phyloP scores from a whole-genome alignment of 2,329 filamentous ascomycete genomes.

The Fusarium solani-melongenae region DNA sequence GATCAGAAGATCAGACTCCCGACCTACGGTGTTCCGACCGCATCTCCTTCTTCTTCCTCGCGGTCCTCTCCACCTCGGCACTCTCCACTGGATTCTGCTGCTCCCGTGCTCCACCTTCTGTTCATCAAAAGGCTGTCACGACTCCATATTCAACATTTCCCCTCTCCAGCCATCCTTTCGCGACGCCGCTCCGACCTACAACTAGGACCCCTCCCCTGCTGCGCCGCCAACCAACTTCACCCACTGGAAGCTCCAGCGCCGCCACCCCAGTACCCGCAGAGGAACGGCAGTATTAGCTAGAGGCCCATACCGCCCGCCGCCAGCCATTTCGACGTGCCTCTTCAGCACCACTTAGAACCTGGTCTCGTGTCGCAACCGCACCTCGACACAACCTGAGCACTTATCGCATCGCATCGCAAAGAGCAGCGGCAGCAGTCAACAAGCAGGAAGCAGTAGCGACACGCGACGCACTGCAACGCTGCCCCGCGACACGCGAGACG shows the following conservation, averaged over 20 bases:
- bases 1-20: conserved; percentile 35
- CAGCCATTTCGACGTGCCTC: conserved; percentile 27
- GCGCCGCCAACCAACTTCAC: conserved; percentile 32
- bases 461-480: conserved; percentile 34
- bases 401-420: conserved; percentile 34
- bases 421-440: conserved; percentile 27
- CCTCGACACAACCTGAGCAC: conserved; percentile 39
- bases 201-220: conserved; percentile 32
- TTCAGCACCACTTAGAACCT: conserved; percentile 41
- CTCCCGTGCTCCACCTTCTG: conserved; percentile 22
- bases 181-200: conserved; percentile 28
- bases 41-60: conserved; percentile 25
- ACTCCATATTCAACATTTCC: conserved; percentile 25
- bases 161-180: conserved; percentile 16
- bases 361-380: conserved; percentile 44
- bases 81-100: conserved; percentile 28
- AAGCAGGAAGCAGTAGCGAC: conserved; percentile 27
- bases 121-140: conserved; percentile 31
- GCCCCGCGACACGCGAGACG: conserved; percentile 36
- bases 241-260: conserved; percentile 33
- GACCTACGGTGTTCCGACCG: conserved; percentile 23
- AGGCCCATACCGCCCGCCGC: conserved; percentile 36
- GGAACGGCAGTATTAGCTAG: conserved; percentile 39
- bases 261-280: conserved; percentile 25
- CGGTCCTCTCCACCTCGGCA: conserved; percentile 32